These are phyloP conservation scores for Rhodosporidiobolus sp. DNA, from an alignment of 768 basidiomycete species.

Conservation along the genomic window DNA sequence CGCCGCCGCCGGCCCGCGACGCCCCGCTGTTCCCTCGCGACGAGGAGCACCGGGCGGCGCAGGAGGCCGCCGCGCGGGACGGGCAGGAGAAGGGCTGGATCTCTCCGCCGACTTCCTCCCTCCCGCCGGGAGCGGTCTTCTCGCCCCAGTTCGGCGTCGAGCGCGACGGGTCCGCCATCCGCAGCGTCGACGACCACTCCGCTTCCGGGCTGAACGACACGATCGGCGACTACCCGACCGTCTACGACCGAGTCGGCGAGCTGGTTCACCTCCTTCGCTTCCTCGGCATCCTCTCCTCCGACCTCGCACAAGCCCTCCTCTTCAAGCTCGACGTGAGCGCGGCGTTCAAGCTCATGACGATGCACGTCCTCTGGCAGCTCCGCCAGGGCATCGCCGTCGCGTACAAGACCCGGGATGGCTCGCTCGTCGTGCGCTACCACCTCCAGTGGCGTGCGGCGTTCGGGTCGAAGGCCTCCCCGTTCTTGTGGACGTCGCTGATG, in stretches of 20 bases:
- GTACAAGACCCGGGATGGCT: neutral
- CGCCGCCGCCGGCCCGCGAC: neutral
- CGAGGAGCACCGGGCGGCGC: neutral
- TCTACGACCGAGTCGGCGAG: neutral
- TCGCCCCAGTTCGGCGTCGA: neutral
- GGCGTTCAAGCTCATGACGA: slow-evolving; percentile 4
- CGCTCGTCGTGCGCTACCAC: neutral
- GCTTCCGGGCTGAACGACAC: neutral
- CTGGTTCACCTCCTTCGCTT: neutral
- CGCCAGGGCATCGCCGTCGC: neutral
- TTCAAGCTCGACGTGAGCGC: neutral
- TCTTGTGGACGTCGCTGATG: neutral
- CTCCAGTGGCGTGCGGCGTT: neutral
- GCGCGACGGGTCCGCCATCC: neutral
- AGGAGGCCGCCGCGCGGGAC: neutral
- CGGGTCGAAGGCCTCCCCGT: neutral
- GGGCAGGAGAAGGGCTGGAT: neutral
- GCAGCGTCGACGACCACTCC: neutral
- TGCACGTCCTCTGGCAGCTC: neutral
- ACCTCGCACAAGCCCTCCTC: neutral
- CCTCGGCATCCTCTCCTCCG: neutral
- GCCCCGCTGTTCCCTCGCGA: neutral
- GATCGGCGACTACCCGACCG: neutral
- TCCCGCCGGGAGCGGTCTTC: no score
- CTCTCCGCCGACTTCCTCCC: neutral